Conservation (phyloP, 1,284 basidiomycete genomes). For the Kwoniella shivajii region DNA sequence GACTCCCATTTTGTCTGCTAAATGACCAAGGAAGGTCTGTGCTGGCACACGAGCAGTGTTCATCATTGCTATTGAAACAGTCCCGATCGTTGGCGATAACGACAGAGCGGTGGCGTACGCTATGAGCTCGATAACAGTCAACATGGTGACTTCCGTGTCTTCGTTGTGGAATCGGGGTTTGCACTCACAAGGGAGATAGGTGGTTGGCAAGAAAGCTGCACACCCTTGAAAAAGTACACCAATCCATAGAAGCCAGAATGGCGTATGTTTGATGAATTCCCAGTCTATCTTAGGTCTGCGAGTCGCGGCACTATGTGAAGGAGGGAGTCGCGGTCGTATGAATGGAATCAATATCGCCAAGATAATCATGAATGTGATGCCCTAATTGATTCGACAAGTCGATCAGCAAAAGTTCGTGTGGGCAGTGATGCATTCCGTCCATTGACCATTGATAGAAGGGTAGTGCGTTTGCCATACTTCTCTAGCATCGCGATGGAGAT, state of each 20-base stretch:
- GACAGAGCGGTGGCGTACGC: slow-evolving; percentile 31
- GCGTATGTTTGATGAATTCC: slow-evolving; percentile 16
- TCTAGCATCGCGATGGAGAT: slow-evolving; percentile 25
- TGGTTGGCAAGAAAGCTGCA: slow-evolving; percentile 31
- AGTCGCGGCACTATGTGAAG: slow-evolving; percentile 5
- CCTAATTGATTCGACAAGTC: slow-evolving; percentile 10
- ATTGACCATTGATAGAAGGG: slow-evolving; percentile 26
- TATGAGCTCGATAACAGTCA: background rate
- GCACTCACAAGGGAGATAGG: slow-evolving; percentile 31
- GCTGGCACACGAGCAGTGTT: slow-evolving; percentile 33
- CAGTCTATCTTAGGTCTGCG: slow-evolving; percentile 18
- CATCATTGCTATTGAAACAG: slow-evolving; percentile 29
- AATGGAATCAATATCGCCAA: slow-evolving; percentile 27
- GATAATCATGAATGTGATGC: slow-evolving; percentile 20
- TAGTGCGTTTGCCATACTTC: slow-evolving; percentile 24
- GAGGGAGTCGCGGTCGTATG: slow-evolving; percentile 26
- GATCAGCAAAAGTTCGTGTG: background rate
- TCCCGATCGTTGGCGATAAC: slow-evolving; percentile 23
- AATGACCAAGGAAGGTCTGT: slow-evolving; percentile 29
- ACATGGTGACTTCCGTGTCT: background rate
- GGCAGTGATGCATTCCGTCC: background rate
- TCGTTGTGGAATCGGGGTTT: background rate
- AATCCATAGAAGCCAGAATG: slow-evolving; percentile 31
- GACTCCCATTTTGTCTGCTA: slow-evolving; percentile 25
- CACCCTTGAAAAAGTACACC: slow-evolving; percentile 31